Conservation (phyloP, 2,329 filamentous ascomycete species). For the Exophiala mesophila region DNA sequence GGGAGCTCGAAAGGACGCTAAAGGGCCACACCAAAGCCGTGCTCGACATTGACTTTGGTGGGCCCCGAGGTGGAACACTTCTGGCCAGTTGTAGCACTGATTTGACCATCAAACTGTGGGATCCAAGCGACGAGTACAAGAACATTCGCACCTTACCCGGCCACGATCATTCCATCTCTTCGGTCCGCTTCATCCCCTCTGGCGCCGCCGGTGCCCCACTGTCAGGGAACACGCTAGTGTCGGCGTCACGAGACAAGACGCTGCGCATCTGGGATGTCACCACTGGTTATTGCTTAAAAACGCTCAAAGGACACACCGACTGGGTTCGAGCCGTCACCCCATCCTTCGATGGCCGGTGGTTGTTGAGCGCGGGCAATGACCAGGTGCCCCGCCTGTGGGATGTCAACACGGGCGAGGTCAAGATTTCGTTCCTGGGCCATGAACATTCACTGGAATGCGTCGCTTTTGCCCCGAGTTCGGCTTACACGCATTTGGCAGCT, state of each 20-base stretch:
- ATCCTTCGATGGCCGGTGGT: constrained; percentile 74
- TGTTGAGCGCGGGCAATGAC: constrained; percentile 79
- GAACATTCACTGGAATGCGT: constrained; percentile 85
- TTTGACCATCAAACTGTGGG: constrained; percentile 91
- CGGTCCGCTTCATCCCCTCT: constrained; percentile 81
- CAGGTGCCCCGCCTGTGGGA: constrained; percentile 82
- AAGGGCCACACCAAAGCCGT: constrained; percentile 91
- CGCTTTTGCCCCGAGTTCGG: constrained; percentile 71
- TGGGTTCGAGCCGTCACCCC: constrained; percentile 90
- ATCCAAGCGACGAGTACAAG: constrained; percentile 87
- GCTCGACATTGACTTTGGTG: constrained; percentile 83
- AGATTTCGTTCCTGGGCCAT: constrained; percentile 76
- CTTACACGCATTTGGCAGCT: constrained; percentile 70
- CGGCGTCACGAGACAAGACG: constrained; percentile 78
- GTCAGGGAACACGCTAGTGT: constrained; percentile 81
- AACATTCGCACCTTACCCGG: constrained; percentile 88
- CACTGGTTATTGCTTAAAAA: constrained; percentile 87
- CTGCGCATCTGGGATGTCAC: constrained; percentile 88
- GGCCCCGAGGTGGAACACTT: constrained; percentile 71
- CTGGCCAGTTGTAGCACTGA: constrained; percentile 83
- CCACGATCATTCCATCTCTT: constrained; percentile 87
- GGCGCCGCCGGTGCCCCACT: constrained; percentile 71
- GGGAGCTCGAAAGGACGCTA: constrained; percentile 81
- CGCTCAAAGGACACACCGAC: constrained; percentile 76
- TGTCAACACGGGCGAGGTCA: constrained; percentile 67